A percentile compares a stretch with the other conserved stretches of the same genome.
phyloP scores from a whole-genome alignment of 139 green algal species.

The Picochlorum sp. region DNA sequence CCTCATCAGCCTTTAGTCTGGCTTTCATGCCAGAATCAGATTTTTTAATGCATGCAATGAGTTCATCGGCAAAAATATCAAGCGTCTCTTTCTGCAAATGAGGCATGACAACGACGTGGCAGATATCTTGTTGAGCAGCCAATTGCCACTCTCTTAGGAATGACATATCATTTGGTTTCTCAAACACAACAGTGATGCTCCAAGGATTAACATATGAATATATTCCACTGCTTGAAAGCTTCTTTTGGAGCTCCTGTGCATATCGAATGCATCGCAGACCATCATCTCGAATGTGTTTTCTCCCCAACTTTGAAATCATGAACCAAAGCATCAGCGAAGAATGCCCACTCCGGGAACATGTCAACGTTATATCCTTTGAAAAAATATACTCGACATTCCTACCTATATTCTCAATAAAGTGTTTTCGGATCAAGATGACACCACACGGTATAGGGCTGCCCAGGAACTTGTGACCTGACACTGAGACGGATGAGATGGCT shows the following conservation, averaged over 20 bases:
- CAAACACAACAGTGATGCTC: neutral
- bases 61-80: neutral
- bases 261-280: neutral
- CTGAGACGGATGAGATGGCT: neutral
- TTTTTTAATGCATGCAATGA: neutral
- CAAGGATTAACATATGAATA: neutral
- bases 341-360: neutral
- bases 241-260: neutral
- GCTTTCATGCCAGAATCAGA: too few species aligned
- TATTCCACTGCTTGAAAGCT: neutral
- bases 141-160: neutral
- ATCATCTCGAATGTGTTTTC: neutral
- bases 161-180: neutral
- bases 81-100: neutral
- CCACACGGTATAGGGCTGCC: neutral
- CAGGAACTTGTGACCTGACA: neutral
- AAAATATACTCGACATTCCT: neutral
- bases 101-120: neutral
- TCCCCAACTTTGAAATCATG: neutral
- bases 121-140: neutral
- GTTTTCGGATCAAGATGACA: neutral
- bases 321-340: neutral
- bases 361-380: constrained; percentile 2
- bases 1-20: too few species aligned
- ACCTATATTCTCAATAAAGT: neutral